Base-by-base conservation (phyloP, 352 stramenopile genomes). In the Globisporangium solare region DNA sequence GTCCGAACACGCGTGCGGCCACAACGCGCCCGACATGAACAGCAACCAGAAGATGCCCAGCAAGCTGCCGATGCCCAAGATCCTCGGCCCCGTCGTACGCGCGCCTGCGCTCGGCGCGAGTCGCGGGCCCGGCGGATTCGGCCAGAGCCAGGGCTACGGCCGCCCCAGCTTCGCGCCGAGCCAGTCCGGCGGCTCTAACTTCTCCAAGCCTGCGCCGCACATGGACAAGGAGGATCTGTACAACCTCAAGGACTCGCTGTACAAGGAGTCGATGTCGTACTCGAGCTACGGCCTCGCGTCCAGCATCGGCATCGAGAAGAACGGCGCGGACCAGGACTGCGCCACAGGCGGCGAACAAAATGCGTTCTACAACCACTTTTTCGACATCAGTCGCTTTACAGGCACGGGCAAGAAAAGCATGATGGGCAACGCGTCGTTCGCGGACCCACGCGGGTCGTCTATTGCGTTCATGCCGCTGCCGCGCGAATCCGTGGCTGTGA, bases 401-500 rank as follows among this genome's bases (percentile, higher is more conserved):
- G 41, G 50, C 6, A 54, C 61, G 31, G 32, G 61, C 15, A 45
- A 52, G 17, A 40, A 52, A 15, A 37, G 37, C 47, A 39, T 52
- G 24, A 17, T 32, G 14, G 48, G 31, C 35, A 39, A 61, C 35
- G 47, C 27, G 22, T 56, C 56, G 39, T 51, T 56, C 24, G 47
- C 56, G 3, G 58, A 64, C 17, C 21, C 27, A 42, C 63, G 48
- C 10, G 53, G 31, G 37, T 67, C 53, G 11, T 68, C 63, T 1
- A 56, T 68, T 17, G 52, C 64, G 2, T 71, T 67, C 27, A 71
- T 70, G 6, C 68, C 64, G 20, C 49, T 85, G 6, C 74, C 76
- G n/a, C 76, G 76, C 2, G 76, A 87, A 56, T 85, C 74, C 2
- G 60, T 82, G 2, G 77, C 74, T 0, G 68, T 84, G 50, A 54